Conservation (phyloP, 2,329 filamentous ascomycete genomes). For the Aspergillus hortae region DNA sequence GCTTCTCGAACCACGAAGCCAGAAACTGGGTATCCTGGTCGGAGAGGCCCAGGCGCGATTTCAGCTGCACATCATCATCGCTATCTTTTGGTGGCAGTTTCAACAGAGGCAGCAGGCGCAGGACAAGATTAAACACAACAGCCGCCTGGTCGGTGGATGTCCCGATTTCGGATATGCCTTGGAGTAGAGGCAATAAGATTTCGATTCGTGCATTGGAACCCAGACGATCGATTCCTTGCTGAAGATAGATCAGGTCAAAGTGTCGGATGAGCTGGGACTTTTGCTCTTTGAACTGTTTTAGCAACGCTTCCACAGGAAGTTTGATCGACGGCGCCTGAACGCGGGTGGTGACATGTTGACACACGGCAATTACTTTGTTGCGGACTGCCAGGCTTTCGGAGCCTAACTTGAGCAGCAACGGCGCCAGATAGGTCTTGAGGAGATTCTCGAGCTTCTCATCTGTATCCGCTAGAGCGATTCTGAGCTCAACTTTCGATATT, state of each 20-base stretch:
- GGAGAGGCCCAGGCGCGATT: slow-evolving; percentile 62
- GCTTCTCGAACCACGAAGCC: slow-evolving; percentile 69
- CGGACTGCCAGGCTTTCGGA: slow-evolving; percentile 78
- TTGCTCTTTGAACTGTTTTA: slow-evolving; percentile 85
- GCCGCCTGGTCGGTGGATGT: slow-evolving; percentile 55
- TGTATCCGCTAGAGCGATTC: slow-evolving; percentile 76
- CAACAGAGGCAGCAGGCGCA: slow-evolving; percentile 68
- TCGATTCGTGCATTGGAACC: slow-evolving; percentile 62
- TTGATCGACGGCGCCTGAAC: slow-evolving; percentile 63
- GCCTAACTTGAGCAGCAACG: slow-evolving; percentile 78
- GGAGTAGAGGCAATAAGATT: slow-evolving; percentile 67
- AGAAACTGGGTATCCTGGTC: slow-evolving; percentile 71
- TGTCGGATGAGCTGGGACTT: slow-evolving; percentile 74
- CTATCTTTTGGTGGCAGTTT: slow-evolving; percentile 70
- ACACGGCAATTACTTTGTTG: slow-evolving; percentile 70
- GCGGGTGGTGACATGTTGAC: slow-evolving; percentile 67
- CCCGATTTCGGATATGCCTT: slow-evolving; percentile 60
- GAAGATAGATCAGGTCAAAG: slow-evolving; percentile 84
- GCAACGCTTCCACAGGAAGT: slow-evolving; percentile 75
- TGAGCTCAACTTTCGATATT: slow-evolving; percentile 79
- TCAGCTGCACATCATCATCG: slow-evolving; percentile 69
- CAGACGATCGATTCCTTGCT: slow-evolving; percentile 70
- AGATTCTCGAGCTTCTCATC: slow-evolving; percentile 78
- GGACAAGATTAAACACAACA: slow-evolving; percentile 75
- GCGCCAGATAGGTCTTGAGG: slow-evolving; percentile 73